A percentile compares a stretch with the other conserved stretches of the same genome.
These are phyloP conservation scores for Globisporangium spiculum DNA, from an alignment of 352 stramenopile genomes.

Conservation along the genomic window DNA sequence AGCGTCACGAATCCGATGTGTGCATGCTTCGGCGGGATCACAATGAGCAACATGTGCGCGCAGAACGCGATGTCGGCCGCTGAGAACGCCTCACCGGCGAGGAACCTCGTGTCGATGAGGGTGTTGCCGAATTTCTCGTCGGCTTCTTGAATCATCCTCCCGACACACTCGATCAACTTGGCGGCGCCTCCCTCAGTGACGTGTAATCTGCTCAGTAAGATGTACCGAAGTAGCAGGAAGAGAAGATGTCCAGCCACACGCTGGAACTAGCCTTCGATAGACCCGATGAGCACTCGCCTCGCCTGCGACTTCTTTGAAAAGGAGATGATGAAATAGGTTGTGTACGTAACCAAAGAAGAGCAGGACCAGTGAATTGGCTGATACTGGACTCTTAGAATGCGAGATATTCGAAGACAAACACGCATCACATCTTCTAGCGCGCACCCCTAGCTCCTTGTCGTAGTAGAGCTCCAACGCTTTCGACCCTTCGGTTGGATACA, in stretches of 20 bases:
- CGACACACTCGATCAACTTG: constrained; percentile 25
- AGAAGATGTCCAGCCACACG: constrained; percentile 6
- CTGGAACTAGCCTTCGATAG: constrained; percentile 17
- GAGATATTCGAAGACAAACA: background rate
- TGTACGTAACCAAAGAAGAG: background rate
- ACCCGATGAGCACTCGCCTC: constrained; percentile 19
- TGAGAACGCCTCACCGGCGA: constrained; percentile 36
- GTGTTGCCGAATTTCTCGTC: constrained; percentile 28
- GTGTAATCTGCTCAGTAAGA: constrained; percentile 27
- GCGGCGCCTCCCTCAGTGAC: constrained; percentile 24
- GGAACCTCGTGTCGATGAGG: constrained; percentile 31
- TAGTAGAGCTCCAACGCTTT: constrained; percentile 40
- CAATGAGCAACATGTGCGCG: constrained; percentile 34
- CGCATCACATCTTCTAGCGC: constrained; percentile 21
- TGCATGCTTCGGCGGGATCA: constrained; percentile 30
- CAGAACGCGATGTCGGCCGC: constrained; percentile 50
- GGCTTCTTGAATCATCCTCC: constrained; percentile 22
- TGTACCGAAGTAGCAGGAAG: constrained; percentile 24
- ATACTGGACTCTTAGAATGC: background rate
- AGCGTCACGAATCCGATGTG: constrained; percentile 30
- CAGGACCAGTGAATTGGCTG: background rate
- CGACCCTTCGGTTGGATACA: constrained; percentile 31
- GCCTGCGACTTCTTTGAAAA: constrained; percentile 14
- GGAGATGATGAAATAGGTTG: constrained; percentile 34
- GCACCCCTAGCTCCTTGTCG: constrained; percentile 38